These are phyloP conservation scores for Loxodes magnus DNA, from an alignment of 73 alveolate genomes.

Conservation along the genomic window DNA sequence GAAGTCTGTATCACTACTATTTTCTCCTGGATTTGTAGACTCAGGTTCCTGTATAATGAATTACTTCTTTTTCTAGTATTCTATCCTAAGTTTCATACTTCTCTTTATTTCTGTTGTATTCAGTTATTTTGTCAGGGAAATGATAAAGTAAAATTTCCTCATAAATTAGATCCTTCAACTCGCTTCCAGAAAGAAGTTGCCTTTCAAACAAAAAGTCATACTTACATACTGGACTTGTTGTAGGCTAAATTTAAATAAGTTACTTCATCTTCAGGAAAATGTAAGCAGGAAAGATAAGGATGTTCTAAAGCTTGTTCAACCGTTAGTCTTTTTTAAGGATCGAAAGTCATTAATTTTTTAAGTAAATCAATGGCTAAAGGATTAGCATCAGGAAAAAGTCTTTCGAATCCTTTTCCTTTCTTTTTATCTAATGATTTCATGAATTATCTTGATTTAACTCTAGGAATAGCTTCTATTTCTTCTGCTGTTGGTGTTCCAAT, in stretches of 20 bases:
- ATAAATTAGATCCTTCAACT: slow-evolving; percentile 43
- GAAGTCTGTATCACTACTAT: too few species aligned
- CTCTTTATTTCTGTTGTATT: slow-evolving; percentile 35
- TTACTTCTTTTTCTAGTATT: too few species aligned
- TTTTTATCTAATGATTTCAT: slow-evolving; percentile 42
- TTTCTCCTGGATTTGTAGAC: too few species aligned
- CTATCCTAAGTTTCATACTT: slow-evolving; percentile 8
- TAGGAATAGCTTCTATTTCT: slow-evolving; percentile 36
- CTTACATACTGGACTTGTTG: slow-evolving; percentile 23
- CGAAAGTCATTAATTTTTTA: slow-evolving; percentile 74
- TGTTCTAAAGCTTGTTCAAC: slow-evolving; percentile 77
- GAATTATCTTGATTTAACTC: slow-evolving; percentile 15
- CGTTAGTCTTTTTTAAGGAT: slow-evolving; percentile 65
- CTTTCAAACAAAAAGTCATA: slow-evolving; percentile 51
- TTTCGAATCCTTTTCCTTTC: slow-evolving; percentile 77
- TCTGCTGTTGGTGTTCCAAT: slow-evolving; percentile 77
- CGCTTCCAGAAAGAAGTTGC: slow-evolving; percentile 25
- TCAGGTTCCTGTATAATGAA: too few species aligned
- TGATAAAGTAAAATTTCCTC: slow-evolving; percentile 54
- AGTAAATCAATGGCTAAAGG: slow-evolving; percentile 76
- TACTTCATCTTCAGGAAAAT: slow-evolving; percentile 75
- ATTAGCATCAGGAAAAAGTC: slow-evolving; percentile 60
- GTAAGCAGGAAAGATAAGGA: slow-evolving; percentile 84
- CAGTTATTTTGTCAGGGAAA: slow-evolving; percentile 20
- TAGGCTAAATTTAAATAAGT: too few species aligned